Conservation (phyloP, 352 stramenopile species). For the Pythium aristosporum region DNA sequence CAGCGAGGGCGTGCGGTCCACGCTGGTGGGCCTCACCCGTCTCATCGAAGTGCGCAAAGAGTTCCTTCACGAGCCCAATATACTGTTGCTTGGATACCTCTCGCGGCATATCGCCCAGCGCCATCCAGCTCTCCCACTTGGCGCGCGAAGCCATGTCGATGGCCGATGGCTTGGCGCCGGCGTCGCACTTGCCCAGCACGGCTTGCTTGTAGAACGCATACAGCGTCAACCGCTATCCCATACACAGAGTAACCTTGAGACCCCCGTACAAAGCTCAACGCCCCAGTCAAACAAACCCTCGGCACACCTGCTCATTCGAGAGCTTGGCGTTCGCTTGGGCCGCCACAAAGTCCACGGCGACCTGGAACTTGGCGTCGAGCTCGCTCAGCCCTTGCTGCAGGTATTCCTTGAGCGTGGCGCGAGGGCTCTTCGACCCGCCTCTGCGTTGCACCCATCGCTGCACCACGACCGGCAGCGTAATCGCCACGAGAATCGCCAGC, state of each 20-base stretch:
- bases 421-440: constrained; percentile 23
- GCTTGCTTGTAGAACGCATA: constrained; percentile 87
- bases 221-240: constrained; percentile 55
- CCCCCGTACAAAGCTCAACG: too few relatives aligned
- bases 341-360: constrained; percentile 66
- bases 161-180: constrained; percentile 52
- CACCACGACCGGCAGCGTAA: constrained; percentile 53
- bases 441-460: constrained; percentile 42
- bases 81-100: constrained; percentile 68
- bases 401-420: constrained; percentile 44
- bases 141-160: constrained; percentile 63
- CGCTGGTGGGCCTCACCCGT: constrained; percentile 21
- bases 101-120: constrained; percentile 51
- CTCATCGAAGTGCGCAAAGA: constrained; percentile 70
- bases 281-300: background rate
- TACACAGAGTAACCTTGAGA: background rate
- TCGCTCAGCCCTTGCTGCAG: constrained; percentile 66
- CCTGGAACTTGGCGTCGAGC: constrained; percentile 65
- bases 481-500: constrained; percentile 30
- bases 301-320: constrained; percentile 59
- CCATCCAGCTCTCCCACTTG: constrained; percentile 80
- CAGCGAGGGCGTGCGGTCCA: constrained; percentile 12
- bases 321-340: constrained; percentile 44
- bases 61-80: constrained; percentile 61
- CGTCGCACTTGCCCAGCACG: constrained; percentile 49